These are phyloP conservation scores for Gracilaria gracilis DNA, from an alignment of 23 red algal genomes.

Conservation along the genomic window DNA sequence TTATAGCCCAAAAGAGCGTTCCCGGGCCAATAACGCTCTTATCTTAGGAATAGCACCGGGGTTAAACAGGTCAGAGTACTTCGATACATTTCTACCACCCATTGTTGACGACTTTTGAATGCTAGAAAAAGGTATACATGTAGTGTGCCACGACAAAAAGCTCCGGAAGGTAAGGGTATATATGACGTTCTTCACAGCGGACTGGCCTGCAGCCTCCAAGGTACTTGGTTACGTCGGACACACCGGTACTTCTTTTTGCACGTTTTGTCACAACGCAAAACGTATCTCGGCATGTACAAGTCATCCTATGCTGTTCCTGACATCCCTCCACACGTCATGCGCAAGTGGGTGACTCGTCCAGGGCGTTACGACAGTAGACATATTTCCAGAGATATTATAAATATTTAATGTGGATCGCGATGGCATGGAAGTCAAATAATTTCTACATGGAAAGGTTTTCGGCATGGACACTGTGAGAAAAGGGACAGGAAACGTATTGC, in stretches of 20 bases:
- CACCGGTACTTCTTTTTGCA: slow-evolving; percentile 14
- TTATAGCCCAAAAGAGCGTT: neutral
- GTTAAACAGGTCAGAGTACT: neutral
- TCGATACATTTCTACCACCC: neutral
- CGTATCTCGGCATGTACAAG: neutral
- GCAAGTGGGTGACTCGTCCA: neutral
- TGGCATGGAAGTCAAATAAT: neutral
- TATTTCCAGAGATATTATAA: neutral
- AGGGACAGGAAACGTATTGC: neutral
- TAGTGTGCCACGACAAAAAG: slow-evolving; percentile 6
- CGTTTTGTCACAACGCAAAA: neutral
- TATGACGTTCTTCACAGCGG: neutral
- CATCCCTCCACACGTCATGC: neutral
- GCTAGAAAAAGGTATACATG: neutral
- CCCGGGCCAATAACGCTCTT: neutral
- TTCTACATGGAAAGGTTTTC: neutral
- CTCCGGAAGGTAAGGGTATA: neutral
- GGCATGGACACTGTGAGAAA: neutral
- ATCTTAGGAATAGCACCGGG: neutral
- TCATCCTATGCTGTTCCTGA: neutral
- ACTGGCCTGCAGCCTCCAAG: slow-evolving; percentile 33
- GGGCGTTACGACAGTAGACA: neutral
- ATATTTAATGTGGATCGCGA: neutral
- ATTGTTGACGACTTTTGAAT: neutral
- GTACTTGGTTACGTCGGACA: slow-evolving; percentile 24